A percentile compares a stretch with the other conserved stretches of the same genome.
These are phyloP conservation scores for Pulveroboletus sp. DNA, from an alignment of 768 basidiomycete species.

Conservation along the genomic window DNA sequence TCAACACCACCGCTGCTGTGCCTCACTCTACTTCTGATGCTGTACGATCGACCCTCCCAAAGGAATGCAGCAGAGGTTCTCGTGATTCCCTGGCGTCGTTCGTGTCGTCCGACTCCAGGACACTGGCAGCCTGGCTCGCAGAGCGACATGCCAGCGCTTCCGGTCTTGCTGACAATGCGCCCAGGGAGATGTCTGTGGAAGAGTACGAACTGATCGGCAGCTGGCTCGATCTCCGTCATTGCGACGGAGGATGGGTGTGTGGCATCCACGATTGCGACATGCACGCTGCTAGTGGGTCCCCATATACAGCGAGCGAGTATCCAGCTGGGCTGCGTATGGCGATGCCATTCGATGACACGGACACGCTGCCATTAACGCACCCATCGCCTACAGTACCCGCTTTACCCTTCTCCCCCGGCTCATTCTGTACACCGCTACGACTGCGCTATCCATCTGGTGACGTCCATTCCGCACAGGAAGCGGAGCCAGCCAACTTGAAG, in stretches of 20 bases:
- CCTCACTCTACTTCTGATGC: background rate
- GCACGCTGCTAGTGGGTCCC: slow-evolving; percentile 34
- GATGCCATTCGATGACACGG: slow-evolving; percentile 24
- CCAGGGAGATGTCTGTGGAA: slow-evolving; percentile 37
- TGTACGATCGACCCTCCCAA: slow-evolving; percentile 1
- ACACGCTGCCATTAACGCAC: slow-evolving; percentile 8
- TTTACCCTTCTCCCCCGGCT: slow-evolving; percentile 7
- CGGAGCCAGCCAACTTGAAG: slow-evolving; percentile 6
- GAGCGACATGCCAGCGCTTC: slow-evolving; percentile 32
- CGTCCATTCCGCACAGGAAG: slow-evolving; percentile 15
- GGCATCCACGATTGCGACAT: slow-evolving; percentile 26
- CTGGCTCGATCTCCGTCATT: slow-evolving; percentile 34
- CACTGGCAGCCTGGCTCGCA: slow-evolving; percentile 36
- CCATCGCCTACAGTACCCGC: slow-evolving; percentile 4
- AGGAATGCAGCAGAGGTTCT: slow-evolving; percentile 11
- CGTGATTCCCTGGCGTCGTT: slow-evolving; percentile 26
- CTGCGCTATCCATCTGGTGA: slow-evolving; percentile 18
- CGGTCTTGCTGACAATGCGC: slow-evolving; percentile 24
- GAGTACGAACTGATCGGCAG: slow-evolving; percentile 48
- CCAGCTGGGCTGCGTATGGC: slow-evolving; percentile 17
- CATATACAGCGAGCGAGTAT: slow-evolving; percentile 21
- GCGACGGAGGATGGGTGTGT: slow-evolving; percentile 25
- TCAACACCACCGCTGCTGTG: background rate
- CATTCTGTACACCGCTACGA: slow-evolving; percentile 19
- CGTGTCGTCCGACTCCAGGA: slow-evolving; percentile 32